Evolutionary conservation across 139 green algal genomes (phyloP).

Genomic region (Chlamydomonas incerta): DNA sequence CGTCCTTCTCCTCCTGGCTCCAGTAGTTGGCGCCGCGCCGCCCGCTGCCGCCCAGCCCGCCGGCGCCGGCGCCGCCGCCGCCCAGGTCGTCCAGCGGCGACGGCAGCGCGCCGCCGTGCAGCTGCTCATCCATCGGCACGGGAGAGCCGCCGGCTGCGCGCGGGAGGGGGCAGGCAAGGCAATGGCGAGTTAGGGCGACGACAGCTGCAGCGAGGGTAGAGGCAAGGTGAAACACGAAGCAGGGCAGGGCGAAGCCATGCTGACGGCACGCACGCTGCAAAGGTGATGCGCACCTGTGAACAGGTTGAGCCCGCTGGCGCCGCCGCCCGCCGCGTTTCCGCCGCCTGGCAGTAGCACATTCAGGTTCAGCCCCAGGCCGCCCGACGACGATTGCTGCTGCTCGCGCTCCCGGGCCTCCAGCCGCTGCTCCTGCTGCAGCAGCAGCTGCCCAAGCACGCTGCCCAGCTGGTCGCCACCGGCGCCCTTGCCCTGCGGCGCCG

Average conservation of each 20-base stretch:
- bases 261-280: too few species aligned
- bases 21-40: conserved; percentile 55
- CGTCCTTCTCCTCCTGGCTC: conserved; percentile 65
- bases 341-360: not conserved
- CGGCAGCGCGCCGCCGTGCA: not conserved
- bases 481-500: not conserved
- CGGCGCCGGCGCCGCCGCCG: not conserved
- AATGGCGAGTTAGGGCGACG: too few species aligned
- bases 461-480: not conserved
- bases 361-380: not conserved
- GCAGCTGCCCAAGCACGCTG: conserved; percentile 15
- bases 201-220: too few species aligned
- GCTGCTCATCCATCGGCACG: not conserved
- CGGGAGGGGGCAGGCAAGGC: too few species aligned
- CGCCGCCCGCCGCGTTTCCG: not conserved
- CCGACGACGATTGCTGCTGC: not conserved
- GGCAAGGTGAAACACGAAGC: too few species aligned
- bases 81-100: not conserved
- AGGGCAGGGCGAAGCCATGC: too few species aligned
- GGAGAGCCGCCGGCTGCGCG: not conserved
- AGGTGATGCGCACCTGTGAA: conserved; percentile 1
- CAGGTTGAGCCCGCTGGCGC: not conserved
- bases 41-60: conserved; percentile 5
- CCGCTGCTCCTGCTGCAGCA: conserved; percentile 10
- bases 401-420: not conserved